Evolutionary conservation across 192 early-diverging fungal genomes (phyloP).

Genomic region (Chytriomyces sp.): DNA sequence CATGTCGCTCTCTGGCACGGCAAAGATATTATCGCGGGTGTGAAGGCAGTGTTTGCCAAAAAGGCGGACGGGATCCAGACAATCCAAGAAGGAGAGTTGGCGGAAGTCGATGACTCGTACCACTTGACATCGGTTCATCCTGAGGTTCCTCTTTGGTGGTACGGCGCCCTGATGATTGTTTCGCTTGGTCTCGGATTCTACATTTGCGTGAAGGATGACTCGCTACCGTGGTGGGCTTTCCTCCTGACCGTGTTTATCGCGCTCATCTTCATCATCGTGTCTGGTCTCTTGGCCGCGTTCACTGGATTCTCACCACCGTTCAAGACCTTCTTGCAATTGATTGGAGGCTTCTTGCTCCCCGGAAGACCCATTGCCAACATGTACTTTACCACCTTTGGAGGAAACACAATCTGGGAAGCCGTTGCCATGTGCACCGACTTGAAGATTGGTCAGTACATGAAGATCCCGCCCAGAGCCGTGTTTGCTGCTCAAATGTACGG

Average conservation of each 20-base stretch:
- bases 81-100: not conserved
- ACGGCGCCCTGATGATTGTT: conserved; percentile 39
- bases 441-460: conserved; percentile 43
- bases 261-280: conserved; percentile 57
- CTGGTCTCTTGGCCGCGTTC: conserved; percentile 41
- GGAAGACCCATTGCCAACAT: conserved; percentile 69
- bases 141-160: conserved; percentile 83
- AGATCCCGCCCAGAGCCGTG: conserved; percentile 70
- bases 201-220: not conserved
- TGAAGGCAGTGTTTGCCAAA: conserved; percentile 5
- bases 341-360: conserved; percentile 41
- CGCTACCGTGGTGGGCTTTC: conserved; percentile 38
- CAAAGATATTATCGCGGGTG: conserved; percentile 7
- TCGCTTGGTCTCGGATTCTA: conserved; percentile 9
- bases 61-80: not conserved
- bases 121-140: conserved; percentile 69
- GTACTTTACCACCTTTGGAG: conserved; percentile 73
- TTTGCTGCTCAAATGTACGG: conserved; percentile 76
- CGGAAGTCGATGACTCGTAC: conserved; percentile 54
- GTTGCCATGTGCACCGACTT: conserved; percentile 62
- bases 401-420: conserved; percentile 66
- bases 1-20: conserved; percentile 36
- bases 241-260: conserved; percentile 51
- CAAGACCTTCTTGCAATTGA: not conserved
- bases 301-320: conserved; percentile 1